Evolutionary conservation across 1,284 basidiomycete genomes (phyloP).

Genomic region (Ceratobasidium sp.): DNA sequence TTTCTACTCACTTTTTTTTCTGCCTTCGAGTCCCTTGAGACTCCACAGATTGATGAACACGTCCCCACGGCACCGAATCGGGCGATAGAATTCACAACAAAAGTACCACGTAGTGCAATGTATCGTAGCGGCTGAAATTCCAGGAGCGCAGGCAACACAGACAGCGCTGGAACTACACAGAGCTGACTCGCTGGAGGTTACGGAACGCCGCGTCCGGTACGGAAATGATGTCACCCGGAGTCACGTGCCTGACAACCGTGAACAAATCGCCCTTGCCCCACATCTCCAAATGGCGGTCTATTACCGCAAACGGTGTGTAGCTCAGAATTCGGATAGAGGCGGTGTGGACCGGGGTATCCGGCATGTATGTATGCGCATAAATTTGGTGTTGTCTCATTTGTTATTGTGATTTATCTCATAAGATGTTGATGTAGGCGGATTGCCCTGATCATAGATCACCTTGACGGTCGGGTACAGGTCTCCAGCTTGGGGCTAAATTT

Average conservation of each 20-base stretch:
- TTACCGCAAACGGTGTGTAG: neutral
- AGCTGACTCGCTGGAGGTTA: neutral
- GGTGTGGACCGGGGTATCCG: neutral
- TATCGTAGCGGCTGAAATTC: neutral
- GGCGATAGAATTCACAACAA: neutral
- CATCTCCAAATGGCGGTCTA: neutral
- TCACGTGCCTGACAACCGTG: slow-evolving; percentile 2
- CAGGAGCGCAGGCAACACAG: neutral
- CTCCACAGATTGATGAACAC: slow-evolving; percentile 22
- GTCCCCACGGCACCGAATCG: neutral
- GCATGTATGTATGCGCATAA: neutral
- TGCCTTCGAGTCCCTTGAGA: neutral
- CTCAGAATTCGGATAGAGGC: neutral
- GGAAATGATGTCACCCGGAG: slow-evolving; percentile 16
- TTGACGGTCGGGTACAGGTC: neutral
- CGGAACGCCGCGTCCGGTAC: slow-evolving; percentile 17
- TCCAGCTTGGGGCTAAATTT: neutral
- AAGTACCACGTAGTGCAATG: neutral
- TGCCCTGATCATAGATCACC: neutral
- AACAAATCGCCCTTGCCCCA: neutral
- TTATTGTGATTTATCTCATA: too few species aligned
- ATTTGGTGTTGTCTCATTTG: neutral
- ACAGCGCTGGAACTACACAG: too few species aligned
- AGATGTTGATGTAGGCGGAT: neutral
- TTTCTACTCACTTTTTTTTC: neutral